Evolutionary conservation across 805 yeast species (phyloP).

Genomic region (Saccharomycopsis fodiens): DNA sequence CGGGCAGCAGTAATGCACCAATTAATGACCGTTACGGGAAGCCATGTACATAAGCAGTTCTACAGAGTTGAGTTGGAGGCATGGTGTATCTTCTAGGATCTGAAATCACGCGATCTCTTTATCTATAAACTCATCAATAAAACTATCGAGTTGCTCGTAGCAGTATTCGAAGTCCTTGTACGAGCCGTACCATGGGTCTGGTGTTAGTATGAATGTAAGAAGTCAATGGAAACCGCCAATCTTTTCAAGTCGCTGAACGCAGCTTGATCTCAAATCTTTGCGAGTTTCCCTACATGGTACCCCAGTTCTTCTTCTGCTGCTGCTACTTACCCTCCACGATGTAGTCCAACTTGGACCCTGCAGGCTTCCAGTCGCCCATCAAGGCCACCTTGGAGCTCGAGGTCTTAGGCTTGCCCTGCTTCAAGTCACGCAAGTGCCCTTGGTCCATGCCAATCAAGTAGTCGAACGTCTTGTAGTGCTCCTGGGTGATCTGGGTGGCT

Average conservation of each 20-base stretch:
- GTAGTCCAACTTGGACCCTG: constrained; percentile 8
- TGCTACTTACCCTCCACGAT: constrained; percentile 10
- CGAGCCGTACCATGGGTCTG: constrained; percentile 18
- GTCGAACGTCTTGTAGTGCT: constrained; percentile 9
- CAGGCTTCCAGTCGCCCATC: constrained; percentile 17
- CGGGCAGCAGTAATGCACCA: neutral
- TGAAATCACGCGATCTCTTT: constrained; percentile 2
- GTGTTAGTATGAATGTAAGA: neutral
- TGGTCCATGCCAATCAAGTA: constrained; percentile 17
- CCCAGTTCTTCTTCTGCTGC: neutral
- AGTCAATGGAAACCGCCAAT: too few relatives aligned
- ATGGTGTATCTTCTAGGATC: too few relatives aligned
- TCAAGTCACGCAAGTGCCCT: constrained; percentile 14
- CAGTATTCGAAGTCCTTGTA: constrained; percentile 13
- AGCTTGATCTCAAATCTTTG: too few relatives aligned
- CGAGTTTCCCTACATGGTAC: too few relatives aligned
- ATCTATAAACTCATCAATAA: constrained; percentile 14
- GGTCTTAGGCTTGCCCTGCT: constrained; percentile 3
- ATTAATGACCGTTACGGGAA: too few relatives aligned
- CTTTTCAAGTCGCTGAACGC: too few relatives aligned
- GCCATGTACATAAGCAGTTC: too few relatives aligned
- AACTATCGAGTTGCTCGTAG: constrained; percentile 12
- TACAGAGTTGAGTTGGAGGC: too few relatives aligned
- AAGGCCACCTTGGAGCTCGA: constrained; percentile 6
- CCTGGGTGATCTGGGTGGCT: constrained; percentile 6